phyloP scores from a whole-genome alignment of 139 green algal genomes.

The Mesostigma viride region DNA sequence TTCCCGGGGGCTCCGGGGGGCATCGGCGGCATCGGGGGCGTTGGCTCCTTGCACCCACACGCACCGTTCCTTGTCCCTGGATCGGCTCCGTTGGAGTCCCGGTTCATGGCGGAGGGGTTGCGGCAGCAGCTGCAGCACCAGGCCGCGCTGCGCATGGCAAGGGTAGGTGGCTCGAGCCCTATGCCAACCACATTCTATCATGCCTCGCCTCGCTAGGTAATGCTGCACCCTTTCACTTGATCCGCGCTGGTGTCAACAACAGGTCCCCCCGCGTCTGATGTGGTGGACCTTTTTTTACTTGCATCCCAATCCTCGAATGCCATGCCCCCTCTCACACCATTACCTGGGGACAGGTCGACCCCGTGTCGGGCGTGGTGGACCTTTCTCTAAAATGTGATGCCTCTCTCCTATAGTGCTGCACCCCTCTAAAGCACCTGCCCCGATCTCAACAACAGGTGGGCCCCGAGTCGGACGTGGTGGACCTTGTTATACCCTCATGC shows the following conservation, averaged over 20 bases:
- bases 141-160: conserved; percentile 43
- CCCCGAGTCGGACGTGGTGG: not conserved
- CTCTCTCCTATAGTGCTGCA: not conserved
- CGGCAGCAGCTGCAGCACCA: conserved; percentile 58
- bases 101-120: conserved; percentile 55
- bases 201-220: not conserved
- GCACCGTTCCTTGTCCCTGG: not conserved
- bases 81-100: conserved; percentile 24
- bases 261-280: not conserved
- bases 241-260: not conserved
- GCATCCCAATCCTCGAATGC: not conserved
- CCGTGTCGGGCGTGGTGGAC: not conserved
- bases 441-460: not conserved
- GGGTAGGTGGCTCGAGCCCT: conserved; percentile 25
- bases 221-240: not conserved
- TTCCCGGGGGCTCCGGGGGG: not conserved
- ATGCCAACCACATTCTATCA: not conserved
- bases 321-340: not conserved
- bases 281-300: not conserved
- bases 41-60: not conserved
- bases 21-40: not conserved
- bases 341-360: not conserved
- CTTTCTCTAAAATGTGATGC: not conserved
- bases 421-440: not conserved
- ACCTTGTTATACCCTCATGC: not conserved